These are phyloP conservation scores for Hyphodiscus sp. DNA, from an alignment of 2,329 filamentous ascomycete genomes.

Conservation along the genomic window DNA sequence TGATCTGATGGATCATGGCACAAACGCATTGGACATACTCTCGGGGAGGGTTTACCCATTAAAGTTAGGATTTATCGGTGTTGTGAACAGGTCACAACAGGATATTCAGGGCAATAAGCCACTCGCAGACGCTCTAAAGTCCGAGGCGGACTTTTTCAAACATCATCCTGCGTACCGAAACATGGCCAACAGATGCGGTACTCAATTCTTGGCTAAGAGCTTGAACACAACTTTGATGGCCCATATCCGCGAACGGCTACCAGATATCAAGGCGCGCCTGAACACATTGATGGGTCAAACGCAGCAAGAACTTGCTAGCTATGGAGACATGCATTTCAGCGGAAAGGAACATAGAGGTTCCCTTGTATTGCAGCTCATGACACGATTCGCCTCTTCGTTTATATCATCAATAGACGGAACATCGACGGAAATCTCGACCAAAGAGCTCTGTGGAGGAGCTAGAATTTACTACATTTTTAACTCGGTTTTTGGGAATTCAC, in stretches of 20 bases:
- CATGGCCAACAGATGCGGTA: constrained; percentile 89
- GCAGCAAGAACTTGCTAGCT: constrained; percentile 95
- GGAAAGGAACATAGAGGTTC: constrained; percentile 95
- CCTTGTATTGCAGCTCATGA: constrained; percentile 95
- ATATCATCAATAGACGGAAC: constrained; percentile 98
- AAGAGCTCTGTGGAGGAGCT: constrained; percentile 44
- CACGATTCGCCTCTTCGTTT: constrained; percentile 93
- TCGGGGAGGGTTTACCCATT: constrained; percentile 93
- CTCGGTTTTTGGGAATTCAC: constrained; percentile 73
- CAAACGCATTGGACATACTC: constrained; percentile 95
- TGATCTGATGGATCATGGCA: constrained; percentile 98
- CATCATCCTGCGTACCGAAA: constrained; percentile 97
- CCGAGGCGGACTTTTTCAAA: constrained; percentile 91
- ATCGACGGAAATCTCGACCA: constrained; percentile 96
- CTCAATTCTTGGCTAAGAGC: constrained; percentile 88
- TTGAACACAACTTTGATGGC: constrained; percentile 93
- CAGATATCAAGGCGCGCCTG: constrained; percentile 94
- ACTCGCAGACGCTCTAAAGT: constrained; percentile 83
- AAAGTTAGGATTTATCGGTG: constrained; percentile 95
- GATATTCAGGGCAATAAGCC: constrained; percentile 95
- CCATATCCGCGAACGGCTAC: constrained; percentile 90
- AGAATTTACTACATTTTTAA: constrained; percentile 32
- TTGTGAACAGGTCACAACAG: constrained; percentile 96
- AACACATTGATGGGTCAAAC: constrained; percentile 99
- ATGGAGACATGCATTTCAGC: constrained; percentile 95